These are phyloP conservation scores for Globisporangium irregulare DNA, from an alignment of 352 stramenopile species.

Conservation along the genomic window DNA sequence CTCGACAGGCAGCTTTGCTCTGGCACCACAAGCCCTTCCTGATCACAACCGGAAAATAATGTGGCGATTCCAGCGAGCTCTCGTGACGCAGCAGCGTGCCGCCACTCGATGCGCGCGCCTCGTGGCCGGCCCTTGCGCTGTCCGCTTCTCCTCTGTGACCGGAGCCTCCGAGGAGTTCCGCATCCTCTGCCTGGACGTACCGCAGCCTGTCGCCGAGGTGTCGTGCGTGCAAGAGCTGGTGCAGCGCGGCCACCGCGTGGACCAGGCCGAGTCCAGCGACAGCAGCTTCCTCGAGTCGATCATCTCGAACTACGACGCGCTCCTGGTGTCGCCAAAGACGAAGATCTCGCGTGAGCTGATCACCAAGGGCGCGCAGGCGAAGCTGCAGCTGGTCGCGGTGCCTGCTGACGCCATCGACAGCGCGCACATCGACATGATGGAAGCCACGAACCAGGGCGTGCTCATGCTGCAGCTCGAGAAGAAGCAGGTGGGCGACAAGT, in stretches of 20 bases:
- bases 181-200: constrained; percentile 66
- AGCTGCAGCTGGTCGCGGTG: constrained; percentile 56
- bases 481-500: constrained; percentile 69
- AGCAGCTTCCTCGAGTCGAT: constrained; percentile 23
- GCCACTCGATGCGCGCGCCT: constrained; percentile 7
- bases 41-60: constrained; percentile 11
- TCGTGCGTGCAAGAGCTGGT: constrained; percentile 68
- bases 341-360: constrained; percentile 45
- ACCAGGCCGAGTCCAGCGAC: constrained; percentile 37
- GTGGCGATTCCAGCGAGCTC: constrained; percentile 13
- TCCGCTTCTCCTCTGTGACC: constrained; percentile 14
- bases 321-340: constrained; percentile 45
- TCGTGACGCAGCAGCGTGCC: background rate
- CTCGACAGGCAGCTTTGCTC: background rate
- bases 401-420: constrained; percentile 56
- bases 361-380: constrained; percentile 32
- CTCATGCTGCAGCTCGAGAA: constrained; percentile 75
- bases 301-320: constrained; percentile 54
- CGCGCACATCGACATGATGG: constrained; percentile 64
- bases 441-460: constrained; percentile 70
- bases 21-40: background rate
- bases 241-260: constrained; percentile 62
- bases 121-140: background rate
- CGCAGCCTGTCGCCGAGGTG: constrained; percentile 39
- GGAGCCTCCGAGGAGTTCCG: constrained; percentile 21